Conservation (phyloP, 2,329 filamentous ascomycete species). For the Fonsecaea nubica region DNA sequence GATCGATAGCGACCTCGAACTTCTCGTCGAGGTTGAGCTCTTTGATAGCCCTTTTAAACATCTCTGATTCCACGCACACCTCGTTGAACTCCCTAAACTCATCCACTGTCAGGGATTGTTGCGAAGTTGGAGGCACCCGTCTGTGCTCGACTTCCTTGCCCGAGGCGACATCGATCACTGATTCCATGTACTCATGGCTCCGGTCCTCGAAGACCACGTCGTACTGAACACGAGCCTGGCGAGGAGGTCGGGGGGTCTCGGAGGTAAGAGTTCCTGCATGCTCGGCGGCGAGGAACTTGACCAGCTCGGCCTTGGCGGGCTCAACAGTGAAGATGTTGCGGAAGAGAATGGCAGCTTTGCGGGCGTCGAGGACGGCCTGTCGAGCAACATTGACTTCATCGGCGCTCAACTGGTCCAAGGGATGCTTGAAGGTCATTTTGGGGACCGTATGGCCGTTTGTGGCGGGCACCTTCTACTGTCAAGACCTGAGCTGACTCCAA, state of each 20-base stretch:
- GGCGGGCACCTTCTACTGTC: constrained; percentile 7
- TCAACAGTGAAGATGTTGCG: constrained; percentile 59
- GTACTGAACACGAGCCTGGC: constrained; percentile 62
- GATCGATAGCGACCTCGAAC: constrained; percentile 62
- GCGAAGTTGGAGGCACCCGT: constrained; percentile 54
- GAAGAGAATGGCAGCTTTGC: constrained; percentile 51
- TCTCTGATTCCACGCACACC: constrained; percentile 58
- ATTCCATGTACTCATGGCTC: constrained; percentile 63
- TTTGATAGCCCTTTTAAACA: constrained; percentile 59
- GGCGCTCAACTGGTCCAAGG: constrained; percentile 63
- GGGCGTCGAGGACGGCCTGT: constrained; percentile 55
- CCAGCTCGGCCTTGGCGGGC: constrained; percentile 57
- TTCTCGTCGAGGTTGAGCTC: constrained; percentile 62
- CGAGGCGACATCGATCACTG: constrained; percentile 56
- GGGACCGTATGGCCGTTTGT: constrained; percentile 22
- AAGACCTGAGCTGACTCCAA: not conserved
- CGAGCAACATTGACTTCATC: constrained; percentile 61
- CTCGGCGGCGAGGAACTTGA: constrained; percentile 57
- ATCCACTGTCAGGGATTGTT: constrained; percentile 56
- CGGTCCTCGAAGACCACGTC: constrained; percentile 61
- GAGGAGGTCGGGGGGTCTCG: constrained; percentile 55
- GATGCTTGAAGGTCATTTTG: constrained; percentile 47
- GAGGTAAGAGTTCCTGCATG: constrained; percentile 51
- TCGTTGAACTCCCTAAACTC: constrained; percentile 58
- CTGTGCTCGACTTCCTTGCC: constrained; percentile 52